Conservation (phyloP, 768 basidiomycete genomes). For the Butyriboletus loyo region DNA sequence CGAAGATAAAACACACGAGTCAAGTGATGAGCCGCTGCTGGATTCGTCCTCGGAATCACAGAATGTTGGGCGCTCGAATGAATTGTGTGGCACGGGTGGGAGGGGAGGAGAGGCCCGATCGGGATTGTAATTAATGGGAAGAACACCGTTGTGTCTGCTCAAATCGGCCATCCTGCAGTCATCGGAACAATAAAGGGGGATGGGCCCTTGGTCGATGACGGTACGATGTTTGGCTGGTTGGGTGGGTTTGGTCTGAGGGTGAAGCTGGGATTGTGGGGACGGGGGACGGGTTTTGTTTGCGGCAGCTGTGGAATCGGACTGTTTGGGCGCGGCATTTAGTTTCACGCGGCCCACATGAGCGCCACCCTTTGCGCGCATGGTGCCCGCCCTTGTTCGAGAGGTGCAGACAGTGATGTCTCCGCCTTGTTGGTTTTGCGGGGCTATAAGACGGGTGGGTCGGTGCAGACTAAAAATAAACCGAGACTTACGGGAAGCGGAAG, state of each 20-base stretch:
- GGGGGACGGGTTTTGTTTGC: conserved; percentile 13
- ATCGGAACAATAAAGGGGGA: conserved; percentile 81
- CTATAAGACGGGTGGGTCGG: conserved; percentile 12
- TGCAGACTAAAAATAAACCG: background rate
- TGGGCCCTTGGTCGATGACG: conserved; percentile 78
- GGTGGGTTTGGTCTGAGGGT: conserved; percentile 25
- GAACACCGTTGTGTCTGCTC: conserved; percentile 36
- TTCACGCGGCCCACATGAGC: conserved; percentile 63
- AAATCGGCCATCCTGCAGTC: conserved; percentile 66
- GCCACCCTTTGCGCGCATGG: conserved; percentile 37
- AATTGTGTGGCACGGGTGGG: conserved; percentile 42
- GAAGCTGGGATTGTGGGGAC: conserved; percentile 20
- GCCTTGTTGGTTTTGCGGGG: conserved; percentile 28
- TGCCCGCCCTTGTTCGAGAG: conserved; percentile 36
- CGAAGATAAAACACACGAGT: conserved; percentile 29
- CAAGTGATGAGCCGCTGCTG: conserved; percentile 38
- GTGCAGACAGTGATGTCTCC: conserved; percentile 24
- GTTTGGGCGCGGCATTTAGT: conserved; percentile 55
- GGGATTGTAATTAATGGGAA: conserved; percentile 49
- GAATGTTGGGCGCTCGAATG: conserved; percentile 24
- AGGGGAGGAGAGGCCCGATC: conserved; percentile 39
- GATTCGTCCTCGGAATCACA: conserved; percentile 42
- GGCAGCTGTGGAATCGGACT: conserved; percentile 24
- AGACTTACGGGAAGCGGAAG: conserved; percentile 38
- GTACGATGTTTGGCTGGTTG: conserved; percentile 52